Evolutionary conservation across 305 asterid species (phyloP).

Genomic region (Striga hermonthica): DNA sequence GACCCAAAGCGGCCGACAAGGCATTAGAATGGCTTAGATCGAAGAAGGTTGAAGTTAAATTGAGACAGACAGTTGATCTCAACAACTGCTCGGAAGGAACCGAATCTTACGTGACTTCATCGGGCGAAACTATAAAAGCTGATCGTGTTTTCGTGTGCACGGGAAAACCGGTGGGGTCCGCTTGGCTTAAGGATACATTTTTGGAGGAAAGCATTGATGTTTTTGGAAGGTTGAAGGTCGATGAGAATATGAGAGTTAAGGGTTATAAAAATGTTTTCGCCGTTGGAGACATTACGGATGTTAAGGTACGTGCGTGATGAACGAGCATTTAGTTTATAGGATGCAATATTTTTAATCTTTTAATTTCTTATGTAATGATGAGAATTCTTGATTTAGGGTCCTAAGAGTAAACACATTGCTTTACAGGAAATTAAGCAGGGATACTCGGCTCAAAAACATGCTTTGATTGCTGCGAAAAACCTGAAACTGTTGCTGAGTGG

Average conservation of each 20-base stretch:
- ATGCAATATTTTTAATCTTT: no score
- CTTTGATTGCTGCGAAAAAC: conserved; percentile 56
- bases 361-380: no score
- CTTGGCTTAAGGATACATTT: conserved; percentile 53
- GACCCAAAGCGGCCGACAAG: conserved; percentile 62
- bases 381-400: no score
- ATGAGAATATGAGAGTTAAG: conserved; percentile 60
- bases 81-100: conserved; percentile 38
- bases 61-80: conserved; percentile 51
- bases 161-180: conserved; percentile 61
- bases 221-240: conserved; percentile 64
- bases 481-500: conserved; percentile 52
- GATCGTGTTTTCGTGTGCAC: conserved; percentile 65
- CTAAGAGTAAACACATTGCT: background rate
- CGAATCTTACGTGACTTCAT: conserved; percentile 44
- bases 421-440: conserved; percentile 79
- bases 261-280: conserved; percentile 65
- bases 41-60: conserved; percentile 60
- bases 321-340: no score
- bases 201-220: conserved; percentile 48
- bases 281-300: conserved; percentile 72
- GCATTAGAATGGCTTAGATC: conserved; percentile 63
- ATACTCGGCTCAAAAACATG: conserved; percentile 71
- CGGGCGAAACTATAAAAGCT: conserved; percentile 54
- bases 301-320: conserved; percentile 42